Evolutionary conservation across 108 stramenopile species (phyloP).

Genomic region (Cyclostephanos tholiformis): DNA sequence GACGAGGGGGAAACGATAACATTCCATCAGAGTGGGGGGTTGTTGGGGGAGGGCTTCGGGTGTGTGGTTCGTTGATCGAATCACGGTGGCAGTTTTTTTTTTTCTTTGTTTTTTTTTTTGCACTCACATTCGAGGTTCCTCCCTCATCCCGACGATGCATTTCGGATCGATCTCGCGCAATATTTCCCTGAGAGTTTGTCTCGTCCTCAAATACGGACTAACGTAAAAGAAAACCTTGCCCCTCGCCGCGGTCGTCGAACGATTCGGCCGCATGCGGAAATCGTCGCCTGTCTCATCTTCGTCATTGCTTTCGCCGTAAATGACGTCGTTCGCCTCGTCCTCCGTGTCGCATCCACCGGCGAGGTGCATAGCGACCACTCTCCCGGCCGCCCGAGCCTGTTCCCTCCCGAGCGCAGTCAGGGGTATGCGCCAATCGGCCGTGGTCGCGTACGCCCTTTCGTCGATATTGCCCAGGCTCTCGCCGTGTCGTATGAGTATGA

Average conservation of each 20-base stretch:
- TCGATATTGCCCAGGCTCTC: slow-evolving; percentile 84
- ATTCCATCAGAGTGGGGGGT: no score
- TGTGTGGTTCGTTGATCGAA: no score
- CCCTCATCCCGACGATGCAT: slow-evolving; percentile 62
- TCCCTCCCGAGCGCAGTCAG: slow-evolving; percentile 84
- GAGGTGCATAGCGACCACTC: background rate
- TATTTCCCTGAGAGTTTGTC: slow-evolving; percentile 56
- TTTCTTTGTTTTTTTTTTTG: background rate
- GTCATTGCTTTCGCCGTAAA: no score
- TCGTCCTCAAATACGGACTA: slow-evolving; percentile 67
- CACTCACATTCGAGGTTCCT: slow-evolving; percentile 72
- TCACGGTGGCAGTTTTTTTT: background rate
- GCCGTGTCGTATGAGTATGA: slow-evolving; percentile 81
- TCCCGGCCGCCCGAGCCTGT: slow-evolving; percentile 73
- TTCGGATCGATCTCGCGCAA: slow-evolving; percentile 42
- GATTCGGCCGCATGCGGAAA: no score
- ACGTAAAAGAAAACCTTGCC: slow-evolving; percentile 54
- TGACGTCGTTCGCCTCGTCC: no score
- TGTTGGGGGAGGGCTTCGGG: no score
- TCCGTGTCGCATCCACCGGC: no score
- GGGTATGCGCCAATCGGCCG: slow-evolving; percentile 84
- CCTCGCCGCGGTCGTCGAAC: no score
- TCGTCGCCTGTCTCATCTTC: no score
- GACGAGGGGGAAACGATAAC: no score
- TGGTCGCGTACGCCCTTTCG: slow-evolving; percentile 74